These are phyloP conservation scores for Kodamaea sp. DNA, from an alignment of 1,139 yeast genomes.

Conservation along the genomic window DNA sequence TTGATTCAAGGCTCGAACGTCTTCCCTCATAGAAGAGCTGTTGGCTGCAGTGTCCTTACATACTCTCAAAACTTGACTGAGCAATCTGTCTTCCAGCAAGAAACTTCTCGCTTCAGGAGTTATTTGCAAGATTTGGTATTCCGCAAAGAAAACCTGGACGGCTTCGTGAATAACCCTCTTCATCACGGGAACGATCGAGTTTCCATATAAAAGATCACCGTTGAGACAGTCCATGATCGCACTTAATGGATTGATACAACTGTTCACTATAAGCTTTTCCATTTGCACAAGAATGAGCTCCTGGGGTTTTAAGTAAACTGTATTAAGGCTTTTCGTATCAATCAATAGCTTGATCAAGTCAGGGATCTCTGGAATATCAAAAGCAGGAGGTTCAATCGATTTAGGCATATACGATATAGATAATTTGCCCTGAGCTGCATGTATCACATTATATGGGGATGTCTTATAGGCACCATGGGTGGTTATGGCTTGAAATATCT, in stretches of 20 bases:
- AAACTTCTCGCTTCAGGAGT: constrained; percentile 38
- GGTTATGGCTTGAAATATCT: constrained; percentile 69
- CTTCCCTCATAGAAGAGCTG: constrained; percentile 88
- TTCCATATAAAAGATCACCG: constrained; percentile 58
- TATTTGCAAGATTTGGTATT: constrained; percentile 32
- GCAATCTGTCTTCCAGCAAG: constrained; percentile 46
- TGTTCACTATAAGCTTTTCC: constrained; percentile 73
- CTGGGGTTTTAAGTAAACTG: constrained; percentile 48
- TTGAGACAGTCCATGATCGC: constrained; percentile 69
- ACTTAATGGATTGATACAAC: constrained; percentile 75
- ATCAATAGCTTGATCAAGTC: constrained; percentile 34
- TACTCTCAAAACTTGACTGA: constrained; percentile 48
- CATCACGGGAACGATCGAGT: constrained; percentile 33
- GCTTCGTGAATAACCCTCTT: constrained; percentile 49
- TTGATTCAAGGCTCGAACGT: constrained; percentile 55
- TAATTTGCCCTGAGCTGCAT: constrained; percentile 68
- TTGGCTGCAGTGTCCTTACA: constrained; percentile 54
- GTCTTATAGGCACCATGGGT: constrained; percentile 73
- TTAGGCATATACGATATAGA: constrained; percentile 42
- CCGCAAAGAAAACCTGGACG: constrained; percentile 35
- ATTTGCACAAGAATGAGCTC: constrained; percentile 64
- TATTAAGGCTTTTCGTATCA: constrained; percentile 38
- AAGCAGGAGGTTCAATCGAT: constrained; percentile 2
- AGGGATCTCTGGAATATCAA: constrained; percentile 20
- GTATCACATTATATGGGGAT: constrained; percentile 51